Evolutionary conservation across 495 filamentous ascomycete species (phyloP), one percentile per base, ranked within the genome.

Genomic region (Gamarada debralockiae): DNA sequence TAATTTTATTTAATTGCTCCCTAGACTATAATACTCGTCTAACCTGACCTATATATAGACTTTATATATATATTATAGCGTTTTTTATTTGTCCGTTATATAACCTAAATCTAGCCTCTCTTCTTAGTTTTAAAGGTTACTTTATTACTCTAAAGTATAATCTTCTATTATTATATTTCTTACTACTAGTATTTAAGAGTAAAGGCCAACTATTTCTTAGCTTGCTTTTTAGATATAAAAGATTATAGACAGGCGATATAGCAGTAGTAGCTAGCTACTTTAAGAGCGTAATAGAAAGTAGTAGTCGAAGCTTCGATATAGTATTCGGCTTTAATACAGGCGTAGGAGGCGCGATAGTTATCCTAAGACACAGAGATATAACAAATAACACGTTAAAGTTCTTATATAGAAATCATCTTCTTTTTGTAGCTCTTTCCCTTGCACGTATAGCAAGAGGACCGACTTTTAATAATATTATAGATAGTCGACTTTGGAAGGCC

Each of bases 21-120:
- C n/a, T n/a, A n/a, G n/a, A 57, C 22, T 27, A 57, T 57, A 7
- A 57, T 18, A 12, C 20, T 42, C 15, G 43, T 24, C 40, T 48
- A 22, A 17, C 54, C 54, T 1, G 22, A 31, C 13, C 48, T 5
- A 47, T 51, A 57, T 10, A 41, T 25, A 2, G 23, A 55, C 38
- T 55, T 13, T 17, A 55, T 55, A 55, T 18, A 55, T 2, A 29
- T 20, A 5, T 1, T 23, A 37, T 23, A 44, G 4, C 22, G 31
- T 45, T 44, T 55, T 29, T 55, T 37, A 7, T 44, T 33, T 20
- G 37, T 6, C 17, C 45, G 3, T 13, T 45, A 22, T 8, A 24
- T 55, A 2, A 55, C 39, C 14, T 36, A 55, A 13, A 55, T 36
- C 23, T 21, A 29, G 5, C 38, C 34, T 29, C 23, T 48, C 45